These are phyloP conservation scores for Hymenotorrendiella dingleyae DNA, from an alignment of 2,329 filamentous ascomycete genomes.

Conservation along the genomic window DNA sequence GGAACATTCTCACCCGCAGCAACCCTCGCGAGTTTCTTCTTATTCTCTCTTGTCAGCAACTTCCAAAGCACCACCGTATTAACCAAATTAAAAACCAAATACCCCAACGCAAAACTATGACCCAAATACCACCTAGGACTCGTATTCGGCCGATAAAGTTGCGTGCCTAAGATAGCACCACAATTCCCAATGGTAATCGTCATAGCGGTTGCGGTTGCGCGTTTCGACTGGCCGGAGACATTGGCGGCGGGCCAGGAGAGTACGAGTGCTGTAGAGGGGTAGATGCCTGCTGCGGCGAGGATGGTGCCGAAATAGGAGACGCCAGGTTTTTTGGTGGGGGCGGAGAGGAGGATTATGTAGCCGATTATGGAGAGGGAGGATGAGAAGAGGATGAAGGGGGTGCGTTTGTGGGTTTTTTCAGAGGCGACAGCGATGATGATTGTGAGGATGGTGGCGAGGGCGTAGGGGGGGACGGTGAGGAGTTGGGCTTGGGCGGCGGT, in stretches of 20 bases:
- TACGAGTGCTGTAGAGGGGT: constrained; percentile 56
- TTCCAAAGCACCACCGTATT: constrained; percentile 48
- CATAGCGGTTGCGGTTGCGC: constrained; percentile 62
- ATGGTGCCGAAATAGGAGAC: constrained; percentile 56
- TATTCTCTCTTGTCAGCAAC: constrained; percentile 53
- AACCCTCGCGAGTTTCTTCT: constrained; percentile 38
- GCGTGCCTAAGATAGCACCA: constrained; percentile 63
- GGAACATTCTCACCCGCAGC: constrained; percentile 43
- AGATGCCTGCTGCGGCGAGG: constrained; percentile 61
- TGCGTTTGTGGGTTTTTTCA: constrained; percentile 50
- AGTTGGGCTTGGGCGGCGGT: constrained; percentile 48
- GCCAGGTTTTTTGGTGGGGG: constrained; percentile 43
- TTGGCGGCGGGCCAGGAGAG: constrained; percentile 69
- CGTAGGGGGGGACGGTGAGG: constrained; percentile 59
- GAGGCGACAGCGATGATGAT: constrained; percentile 53
- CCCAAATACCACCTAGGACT: constrained; percentile 60
- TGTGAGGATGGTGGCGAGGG: constrained; percentile 55
- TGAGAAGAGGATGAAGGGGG: constrained; percentile 57
- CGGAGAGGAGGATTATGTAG: constrained; percentile 52
- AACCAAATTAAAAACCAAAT: constrained; percentile 52
- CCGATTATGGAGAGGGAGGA: constrained; percentile 53
- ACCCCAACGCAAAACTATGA: constrained; percentile 60
- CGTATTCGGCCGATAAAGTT: constrained; percentile 57
- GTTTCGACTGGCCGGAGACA: constrained; percentile 64
- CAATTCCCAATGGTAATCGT: constrained; percentile 67